phyloP scores from a whole-genome alignment of 441 rosid genomes.

The Aleurites moluccanus region DNA sequence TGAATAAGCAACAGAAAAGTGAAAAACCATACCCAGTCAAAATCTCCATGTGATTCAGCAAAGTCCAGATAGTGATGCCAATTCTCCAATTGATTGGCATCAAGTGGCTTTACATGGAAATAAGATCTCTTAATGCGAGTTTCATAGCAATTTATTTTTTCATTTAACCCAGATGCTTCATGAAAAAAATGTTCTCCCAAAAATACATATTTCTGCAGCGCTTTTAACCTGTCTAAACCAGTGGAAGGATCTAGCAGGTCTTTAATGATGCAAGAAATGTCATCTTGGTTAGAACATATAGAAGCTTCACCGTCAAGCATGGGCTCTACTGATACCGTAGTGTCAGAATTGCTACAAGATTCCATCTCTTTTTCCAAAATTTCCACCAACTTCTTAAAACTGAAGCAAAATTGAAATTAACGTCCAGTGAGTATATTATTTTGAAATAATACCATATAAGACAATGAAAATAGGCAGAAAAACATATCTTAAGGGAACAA shows the following conservation, averaged over 20 bases:
- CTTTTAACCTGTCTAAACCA: slow-evolving; percentile 46
- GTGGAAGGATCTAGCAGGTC: slow-evolving; percentile 64
- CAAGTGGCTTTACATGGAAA: slow-evolving; percentile 76
- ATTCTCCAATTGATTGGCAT: slow-evolving; percentile 46
- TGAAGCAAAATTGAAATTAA: slow-evolving; percentile 34
- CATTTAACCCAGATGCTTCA: slow-evolving; percentile 50
- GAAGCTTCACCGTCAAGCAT: slow-evolving; percentile 43
- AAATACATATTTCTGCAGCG: slow-evolving; percentile 53
- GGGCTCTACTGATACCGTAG: slow-evolving; percentile 38
- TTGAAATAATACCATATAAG: slow-evolving; percentile 5
- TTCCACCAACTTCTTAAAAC: slow-evolving; percentile 71
- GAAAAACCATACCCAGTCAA: slow-evolving; percentile 73
- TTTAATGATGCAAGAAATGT: slow-evolving; percentile 48
- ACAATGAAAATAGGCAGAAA: slow-evolving; percentile 13
- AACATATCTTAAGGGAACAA: slow-evolving; percentile 5
- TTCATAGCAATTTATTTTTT: slow-evolving; percentile 65
- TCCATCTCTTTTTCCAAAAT: slow-evolving; percentile 61
- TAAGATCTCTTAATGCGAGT: slow-evolving; percentile 59
- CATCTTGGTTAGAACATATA: slow-evolving; percentile 41
- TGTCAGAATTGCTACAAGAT: slow-evolving; percentile 28
- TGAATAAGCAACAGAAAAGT: slow-evolving; percentile 24
- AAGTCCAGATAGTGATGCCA: slow-evolving; percentile 88
- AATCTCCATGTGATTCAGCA: slow-evolving; percentile 71
- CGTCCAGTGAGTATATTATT: slow-evolving; percentile 5
- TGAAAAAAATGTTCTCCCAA: slow-evolving; percentile 60